Conservation (phyloP, 257 asterid species). For the Gentiana straminea region DNA sequence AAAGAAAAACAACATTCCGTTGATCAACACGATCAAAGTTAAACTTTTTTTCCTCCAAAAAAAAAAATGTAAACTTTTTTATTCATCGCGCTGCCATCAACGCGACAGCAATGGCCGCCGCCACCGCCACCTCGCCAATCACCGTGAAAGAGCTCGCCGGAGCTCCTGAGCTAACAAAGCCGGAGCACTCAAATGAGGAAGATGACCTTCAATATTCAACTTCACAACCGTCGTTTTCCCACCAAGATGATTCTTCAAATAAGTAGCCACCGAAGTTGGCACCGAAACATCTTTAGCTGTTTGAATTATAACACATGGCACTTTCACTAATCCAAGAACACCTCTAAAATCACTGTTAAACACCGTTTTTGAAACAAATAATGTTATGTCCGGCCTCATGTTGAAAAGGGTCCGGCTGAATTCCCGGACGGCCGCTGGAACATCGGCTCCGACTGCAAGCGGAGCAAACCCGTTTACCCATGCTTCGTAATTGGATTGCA, state of each 20-base stretch:
- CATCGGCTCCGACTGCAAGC: constrained; percentile 92
- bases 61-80: background rate
- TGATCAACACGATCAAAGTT: too few species aligned
- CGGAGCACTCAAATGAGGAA: constrained; percentile 90
- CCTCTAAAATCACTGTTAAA: constrained; percentile 73
- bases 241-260: constrained; percentile 65
- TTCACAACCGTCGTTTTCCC: constrained; percentile 63
- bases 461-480: constrained; percentile 96
- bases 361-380: constrained; percentile 61
- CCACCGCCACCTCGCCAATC: background rate
- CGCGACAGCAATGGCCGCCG: background rate
- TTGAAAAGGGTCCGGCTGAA: constrained; percentile 79
- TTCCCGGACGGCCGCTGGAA: constrained; percentile 79
- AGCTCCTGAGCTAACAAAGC: constrained; percentile 67
- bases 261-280: constrained; percentile 70
- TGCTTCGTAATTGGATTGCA: constrained; percentile 84
- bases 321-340: constrained; percentile 56
- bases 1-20: too few species aligned
- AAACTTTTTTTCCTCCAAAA: background rate
- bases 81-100: background rate
- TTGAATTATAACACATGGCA: constrained; percentile 80
- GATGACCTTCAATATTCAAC: constrained; percentile 65
- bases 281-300: constrained; percentile 77
- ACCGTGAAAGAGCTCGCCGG: constrained; percentile 47
- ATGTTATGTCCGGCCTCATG: constrained; percentile 87